These are phyloP conservation scores for Botrytis sinoallii DNA, from an alignment of 2,329 filamentous ascomycete species.

Conservation along the genomic window DNA sequence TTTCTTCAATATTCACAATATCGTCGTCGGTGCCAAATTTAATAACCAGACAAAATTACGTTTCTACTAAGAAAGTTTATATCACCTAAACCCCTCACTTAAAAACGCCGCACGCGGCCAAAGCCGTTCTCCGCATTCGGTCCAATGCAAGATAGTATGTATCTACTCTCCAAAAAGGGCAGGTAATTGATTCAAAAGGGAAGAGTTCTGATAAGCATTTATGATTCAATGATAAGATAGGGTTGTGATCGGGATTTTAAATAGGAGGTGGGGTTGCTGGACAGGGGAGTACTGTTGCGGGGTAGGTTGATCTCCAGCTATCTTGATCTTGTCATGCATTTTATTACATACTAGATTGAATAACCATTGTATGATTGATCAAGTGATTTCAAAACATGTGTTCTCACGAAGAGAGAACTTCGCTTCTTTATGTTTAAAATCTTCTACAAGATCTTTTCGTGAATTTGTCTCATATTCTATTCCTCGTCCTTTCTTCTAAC, in stretches of 20 bases:
- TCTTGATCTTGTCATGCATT: neutral
- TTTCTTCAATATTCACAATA: neutral
- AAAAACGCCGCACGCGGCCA: slow-evolving; percentile 2
- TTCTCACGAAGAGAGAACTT: neutral
- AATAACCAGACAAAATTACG: neutral
- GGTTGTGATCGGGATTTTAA: neutral
- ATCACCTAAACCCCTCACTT: neutral
- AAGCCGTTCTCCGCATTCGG: slow-evolving; percentile 13
- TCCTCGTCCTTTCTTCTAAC: neutral
- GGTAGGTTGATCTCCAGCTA: slow-evolving; percentile 9
- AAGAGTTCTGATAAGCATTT: neutral
- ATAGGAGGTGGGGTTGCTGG: neutral
- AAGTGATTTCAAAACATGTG: neutral
- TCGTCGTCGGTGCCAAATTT: neutral
- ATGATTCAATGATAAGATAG: neutral
- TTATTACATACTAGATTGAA: slow-evolving; percentile 2
- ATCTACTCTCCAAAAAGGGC: neutral
- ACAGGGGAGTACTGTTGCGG: slow-evolving; percentile 6
- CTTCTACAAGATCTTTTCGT: neutral
- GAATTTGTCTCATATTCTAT: too few species aligned
- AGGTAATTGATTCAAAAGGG: neutral
- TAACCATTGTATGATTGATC: neutral
- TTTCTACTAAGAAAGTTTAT: neutral
- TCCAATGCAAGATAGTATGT: neutral
- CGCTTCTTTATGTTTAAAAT: neutral